Base-by-base conservation (phyloP, 2,329 filamentous ascomycete genomes). In the Furcasterigmium sp. region DNA sequence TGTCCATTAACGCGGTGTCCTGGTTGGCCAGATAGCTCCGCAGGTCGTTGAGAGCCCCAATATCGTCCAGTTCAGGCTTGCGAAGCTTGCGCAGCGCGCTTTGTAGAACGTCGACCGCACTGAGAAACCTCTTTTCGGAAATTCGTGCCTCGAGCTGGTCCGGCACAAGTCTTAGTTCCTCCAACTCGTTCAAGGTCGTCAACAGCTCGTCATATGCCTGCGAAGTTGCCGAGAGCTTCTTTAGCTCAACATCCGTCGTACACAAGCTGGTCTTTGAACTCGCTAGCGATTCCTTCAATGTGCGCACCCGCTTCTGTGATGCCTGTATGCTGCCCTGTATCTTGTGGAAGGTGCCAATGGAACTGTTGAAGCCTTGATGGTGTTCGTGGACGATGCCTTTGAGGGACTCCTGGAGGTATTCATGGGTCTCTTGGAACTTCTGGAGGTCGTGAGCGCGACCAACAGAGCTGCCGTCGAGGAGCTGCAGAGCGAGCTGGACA, bases 321-420 rank as follows among this genome's bases (percentile, higher is more conserved):
- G 80, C 75, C 56, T 91, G 87, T 51, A 98, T 93, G 65, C 89
- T 95, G 41, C 84, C 82, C 63, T 98, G 93, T 48, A 98, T 98
- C 65, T 95, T 96, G 72, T 98, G 94, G 60, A 97, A 98, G 17
- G 91, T 97, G 63, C 91, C 93, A 50, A 98, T 97, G 40, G 91
- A 96, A 64, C 89, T 95, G 68, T 97, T 98, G 76, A 98, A 98
- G 37, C 93, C 94, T 64, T 98, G 93, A 59, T 98, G 91, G 60
- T 98, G 91, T 68, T 98, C 91, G 63, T 98, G 95, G 20, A 98
- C 93, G 55, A 98, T 95, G 26, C 84, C 82, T 64, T 95, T 96
- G 45, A 98, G 74, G 9, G 91, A 91, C 54, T 85, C 85, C 60
- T 98, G 91, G n/a, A 98, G 78, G 60, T 93, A 88, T 51, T 82